phyloP scores from a whole-genome alignment of 352 stramenopile species.

The Paralagenidium karlingii region DNA sequence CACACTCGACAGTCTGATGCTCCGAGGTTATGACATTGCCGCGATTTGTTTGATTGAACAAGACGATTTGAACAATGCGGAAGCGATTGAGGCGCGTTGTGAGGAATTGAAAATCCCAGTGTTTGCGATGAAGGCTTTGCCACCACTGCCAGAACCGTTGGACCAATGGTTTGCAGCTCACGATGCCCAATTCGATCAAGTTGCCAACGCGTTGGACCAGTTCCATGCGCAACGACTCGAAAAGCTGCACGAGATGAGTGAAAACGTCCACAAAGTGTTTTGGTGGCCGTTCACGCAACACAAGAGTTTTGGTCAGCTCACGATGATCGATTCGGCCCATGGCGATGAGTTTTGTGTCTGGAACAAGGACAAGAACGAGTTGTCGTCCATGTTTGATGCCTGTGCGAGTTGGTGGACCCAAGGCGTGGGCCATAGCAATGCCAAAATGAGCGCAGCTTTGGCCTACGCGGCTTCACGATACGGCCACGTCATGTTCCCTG shows the following conservation, averaged over 20 bases:
- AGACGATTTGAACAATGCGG: slow-evolving; percentile 48
- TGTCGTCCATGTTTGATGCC: slow-evolving; percentile 76
- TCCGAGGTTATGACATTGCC: slow-evolving; percentile 86
- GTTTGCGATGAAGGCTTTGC: slow-evolving; percentile 57
- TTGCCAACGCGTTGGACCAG: slow-evolving; percentile 27
- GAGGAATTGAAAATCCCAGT: slow-evolving; percentile 63
- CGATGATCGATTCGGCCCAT: slow-evolving; percentile 81
- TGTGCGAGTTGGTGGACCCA: slow-evolving; percentile 91
- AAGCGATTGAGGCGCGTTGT: slow-evolving; percentile 37
- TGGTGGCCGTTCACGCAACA: slow-evolving; percentile 93
- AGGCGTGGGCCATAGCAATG: slow-evolving; percentile 82
- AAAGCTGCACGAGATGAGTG: slow-evolving; percentile 37
- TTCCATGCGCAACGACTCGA: slow-evolving; percentile 48
- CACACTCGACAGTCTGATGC: slow-evolving; percentile 86
- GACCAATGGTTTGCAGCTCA: slow-evolving; percentile 51
- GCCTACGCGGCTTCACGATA: slow-evolving; percentile 85
- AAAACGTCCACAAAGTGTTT: slow-evolving; percentile 59
- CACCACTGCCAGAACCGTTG: slow-evolving; percentile 60
- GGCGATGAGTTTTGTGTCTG: slow-evolving; percentile 76
- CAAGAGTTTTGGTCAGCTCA: slow-evolving; percentile 60
- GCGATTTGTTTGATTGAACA: slow-evolving; percentile 76
- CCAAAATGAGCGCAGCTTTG: slow-evolving; percentile 76
- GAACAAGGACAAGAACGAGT: slow-evolving; percentile 24
- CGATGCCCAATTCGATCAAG: slow-evolving; percentile 26
- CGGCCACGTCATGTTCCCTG: slow-evolving; percentile 88